Evolutionary conservation across 148 eudicot species (phyloP).

Genomic region (Simmondsia chinensis): DNA sequence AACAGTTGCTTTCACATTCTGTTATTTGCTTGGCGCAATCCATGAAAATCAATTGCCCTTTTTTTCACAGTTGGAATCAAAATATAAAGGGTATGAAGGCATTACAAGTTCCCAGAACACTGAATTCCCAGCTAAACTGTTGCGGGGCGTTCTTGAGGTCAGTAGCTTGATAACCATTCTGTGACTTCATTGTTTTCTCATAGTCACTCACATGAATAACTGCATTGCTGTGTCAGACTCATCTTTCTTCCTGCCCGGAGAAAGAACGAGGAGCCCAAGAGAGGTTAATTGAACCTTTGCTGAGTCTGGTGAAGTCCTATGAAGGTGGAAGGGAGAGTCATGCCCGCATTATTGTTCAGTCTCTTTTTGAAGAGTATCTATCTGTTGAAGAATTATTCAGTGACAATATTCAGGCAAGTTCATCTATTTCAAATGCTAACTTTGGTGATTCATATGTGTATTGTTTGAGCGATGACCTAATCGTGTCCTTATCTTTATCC

Average conservation of each 20-base stretch:
- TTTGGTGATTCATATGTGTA: too few relatives aligned
- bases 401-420: constrained; percentile 85
- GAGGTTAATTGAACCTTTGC: constrained; percentile 84
- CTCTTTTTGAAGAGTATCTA: constrained; percentile 85
- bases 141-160: constrained; percentile 82
- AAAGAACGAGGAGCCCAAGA: constrained; percentile 91
- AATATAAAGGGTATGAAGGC: constrained; percentile 55
- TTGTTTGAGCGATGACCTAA: too few relatives aligned
- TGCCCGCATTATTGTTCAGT: constrained; percentile 88
- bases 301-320: constrained; percentile 91
- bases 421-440: too few relatives aligned
- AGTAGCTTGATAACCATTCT: constrained; percentile 10
- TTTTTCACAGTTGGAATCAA: constrained; percentile 77
- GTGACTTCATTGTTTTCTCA: neutral
- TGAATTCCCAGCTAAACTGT: constrained; percentile 87
- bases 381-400: constrained; percentile 83
- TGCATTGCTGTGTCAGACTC: constrained; percentile 37
- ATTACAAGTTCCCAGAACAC: constrained; percentile 41
- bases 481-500: too few relatives aligned
- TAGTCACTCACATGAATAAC: constrained; percentile 1
- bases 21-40: neutral
- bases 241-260: constrained; percentile 57
- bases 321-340: constrained; percentile 99
- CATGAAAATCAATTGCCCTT: neutral
- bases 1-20: neutral